Percentiles rank a stretch among this genome's conserved stretches.
phyloP scores from a whole-genome alignment of 306 rosid genomes.

The Corylus americana region DNA sequence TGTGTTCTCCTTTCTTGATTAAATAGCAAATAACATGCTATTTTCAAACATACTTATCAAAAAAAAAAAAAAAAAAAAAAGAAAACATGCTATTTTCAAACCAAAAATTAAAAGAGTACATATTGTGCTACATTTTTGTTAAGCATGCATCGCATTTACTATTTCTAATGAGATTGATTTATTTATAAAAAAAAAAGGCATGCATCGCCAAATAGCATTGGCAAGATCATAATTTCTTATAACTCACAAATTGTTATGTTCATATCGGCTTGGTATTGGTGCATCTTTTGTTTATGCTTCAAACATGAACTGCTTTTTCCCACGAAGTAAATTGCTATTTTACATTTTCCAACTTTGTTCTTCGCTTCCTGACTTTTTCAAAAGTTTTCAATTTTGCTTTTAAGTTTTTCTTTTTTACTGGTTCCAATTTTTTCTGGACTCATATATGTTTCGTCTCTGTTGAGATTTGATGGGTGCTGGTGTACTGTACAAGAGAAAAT shows the following conservation, averaged over 20 bases:
- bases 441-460: background rate
- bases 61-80: too few species aligned
- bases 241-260: background rate
- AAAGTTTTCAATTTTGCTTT: background rate
- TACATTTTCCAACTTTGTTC: slow-evolving; percentile 4
- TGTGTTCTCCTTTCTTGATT: background rate
- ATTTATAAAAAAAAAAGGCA: too few species aligned
- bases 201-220: background rate
- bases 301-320: slow-evolving; percentile 18
- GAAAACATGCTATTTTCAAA: too few species aligned
- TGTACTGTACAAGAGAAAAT: background rate
- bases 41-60: background rate
- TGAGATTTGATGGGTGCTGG: background rate
- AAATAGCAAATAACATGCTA: background rate
- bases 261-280: background rate
- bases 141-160: background rate
- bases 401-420: background rate
- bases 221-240: background rate
- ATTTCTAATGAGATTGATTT: too few species aligned
- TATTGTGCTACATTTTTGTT: background rate
- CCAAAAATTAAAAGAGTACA: too few species aligned
- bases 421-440: background rate
- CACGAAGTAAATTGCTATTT: slow-evolving; percentile 18
- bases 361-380: slow-evolving; percentile 9
- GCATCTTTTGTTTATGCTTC: slow-evolving; percentile 1